Percentiles rank a stretch among this genome's conserved stretches.
These are phyloP conservation scores for Tephrocybe sp. DNA, from an alignment of 768 basidiomycete genomes.

Conservation along the genomic window DNA sequence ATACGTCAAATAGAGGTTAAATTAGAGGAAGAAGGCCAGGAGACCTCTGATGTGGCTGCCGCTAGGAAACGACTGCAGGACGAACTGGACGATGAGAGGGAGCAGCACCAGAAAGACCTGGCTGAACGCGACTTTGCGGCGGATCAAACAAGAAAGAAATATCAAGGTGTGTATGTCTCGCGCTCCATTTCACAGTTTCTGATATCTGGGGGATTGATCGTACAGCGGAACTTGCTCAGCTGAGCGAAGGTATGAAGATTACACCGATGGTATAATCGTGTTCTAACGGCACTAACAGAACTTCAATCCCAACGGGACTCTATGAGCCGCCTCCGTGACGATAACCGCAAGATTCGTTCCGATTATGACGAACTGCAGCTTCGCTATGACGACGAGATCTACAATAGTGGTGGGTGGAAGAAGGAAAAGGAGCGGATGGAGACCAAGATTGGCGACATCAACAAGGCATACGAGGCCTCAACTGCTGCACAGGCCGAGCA, in stretches of 20 bases:
- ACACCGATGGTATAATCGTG: neutral
- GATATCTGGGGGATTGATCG: neutral
- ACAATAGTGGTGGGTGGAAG: slow-evolving; percentile 79
- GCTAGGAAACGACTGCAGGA: slow-evolving; percentile 70
- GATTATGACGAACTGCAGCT: slow-evolving; percentile 77
- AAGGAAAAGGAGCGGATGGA: slow-evolving; percentile 88
- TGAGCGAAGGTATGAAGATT: slow-evolving; percentile 75
- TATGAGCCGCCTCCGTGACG: slow-evolving; percentile 75
- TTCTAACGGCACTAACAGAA: slow-evolving; percentile 39
- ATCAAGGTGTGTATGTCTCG: slow-evolving; percentile 56
- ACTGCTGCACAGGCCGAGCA: slow-evolving; percentile 75
- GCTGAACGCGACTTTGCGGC: slow-evolving; percentile 74
- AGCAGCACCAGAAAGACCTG: slow-evolving; percentile 79
- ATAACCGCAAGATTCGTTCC: slow-evolving; percentile 74
- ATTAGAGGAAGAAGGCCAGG: slow-evolving; percentile 67
- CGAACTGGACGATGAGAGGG: slow-evolving; percentile 76
- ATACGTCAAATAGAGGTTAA: slow-evolving; percentile 60
- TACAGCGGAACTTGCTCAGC: slow-evolving; percentile 71
- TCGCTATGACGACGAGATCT: slow-evolving; percentile 75
- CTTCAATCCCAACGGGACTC: slow-evolving; percentile 76
- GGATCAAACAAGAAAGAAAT: slow-evolving; percentile 84
- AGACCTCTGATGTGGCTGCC: slow-evolving; percentile 62
- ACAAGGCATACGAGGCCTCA: slow-evolving; percentile 74
- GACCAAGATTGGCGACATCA: slow-evolving; percentile 75
- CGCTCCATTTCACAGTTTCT: neutral